These are phyloP conservation scores for Acer campestre DNA, from an alignment of 345 rosid species.

Conservation along the genomic window DNA sequence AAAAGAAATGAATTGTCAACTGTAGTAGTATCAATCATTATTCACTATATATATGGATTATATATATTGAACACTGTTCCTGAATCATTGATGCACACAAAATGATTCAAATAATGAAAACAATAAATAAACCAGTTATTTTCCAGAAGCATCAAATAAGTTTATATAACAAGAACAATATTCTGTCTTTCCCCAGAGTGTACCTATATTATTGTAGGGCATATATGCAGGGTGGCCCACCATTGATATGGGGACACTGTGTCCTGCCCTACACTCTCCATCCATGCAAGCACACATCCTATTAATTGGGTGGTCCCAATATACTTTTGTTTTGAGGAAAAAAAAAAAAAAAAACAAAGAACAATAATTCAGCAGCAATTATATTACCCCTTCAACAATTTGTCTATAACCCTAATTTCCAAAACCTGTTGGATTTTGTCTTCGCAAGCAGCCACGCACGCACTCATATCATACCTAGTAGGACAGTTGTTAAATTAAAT, in stretches of 20 bases:
- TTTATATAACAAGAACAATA: not conserved
- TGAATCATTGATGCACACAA: not conserved
- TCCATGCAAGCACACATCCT: not conserved
- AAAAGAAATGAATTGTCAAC: no score
- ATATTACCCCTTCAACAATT: not conserved
- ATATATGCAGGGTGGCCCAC: not conserved
- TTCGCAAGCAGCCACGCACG: not conserved
- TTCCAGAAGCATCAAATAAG: not conserved
- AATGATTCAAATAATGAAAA: not conserved
- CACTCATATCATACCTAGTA: not conserved
- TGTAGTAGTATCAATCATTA: no score
- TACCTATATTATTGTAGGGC: not conserved
- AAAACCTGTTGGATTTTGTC: not conserved
- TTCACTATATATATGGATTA: no score
- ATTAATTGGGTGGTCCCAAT: not conserved
- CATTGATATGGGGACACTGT: not conserved
- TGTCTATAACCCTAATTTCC: constrained; percentile 1
- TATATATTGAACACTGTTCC: not conserved
- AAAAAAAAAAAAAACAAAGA: not conserved
- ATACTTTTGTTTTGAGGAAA: not conserved
- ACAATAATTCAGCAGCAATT: not conserved
- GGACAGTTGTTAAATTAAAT: no score
- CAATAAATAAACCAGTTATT: not conserved
- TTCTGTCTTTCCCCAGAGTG: not conserved
- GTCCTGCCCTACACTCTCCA: not conserved